These are phyloP conservation scores for Zalaria obscura DNA, from an alignment of 2,329 filamentous ascomycete genomes.

Conservation along the genomic window DNA sequence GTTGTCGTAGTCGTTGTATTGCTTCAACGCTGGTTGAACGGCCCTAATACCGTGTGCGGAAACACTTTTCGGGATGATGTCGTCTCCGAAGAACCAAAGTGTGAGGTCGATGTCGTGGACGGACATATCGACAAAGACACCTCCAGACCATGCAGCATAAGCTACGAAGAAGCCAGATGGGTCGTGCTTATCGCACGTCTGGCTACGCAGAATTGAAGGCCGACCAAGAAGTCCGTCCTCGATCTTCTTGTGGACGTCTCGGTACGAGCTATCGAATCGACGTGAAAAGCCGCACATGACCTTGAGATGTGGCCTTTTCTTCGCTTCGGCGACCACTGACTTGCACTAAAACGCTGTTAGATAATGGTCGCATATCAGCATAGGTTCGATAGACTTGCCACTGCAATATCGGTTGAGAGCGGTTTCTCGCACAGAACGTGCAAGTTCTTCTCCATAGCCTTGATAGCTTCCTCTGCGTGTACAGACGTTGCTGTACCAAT, in stretches of 20 bases:
- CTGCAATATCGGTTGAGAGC: slow-evolving; percentile 15
- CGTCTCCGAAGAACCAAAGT: slow-evolving; percentile 25
- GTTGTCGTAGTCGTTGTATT: slow-evolving; percentile 28
- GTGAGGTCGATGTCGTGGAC: slow-evolving; percentile 33
- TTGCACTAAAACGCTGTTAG: slow-evolving; percentile 3
- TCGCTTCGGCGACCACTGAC: slow-evolving; percentile 19
- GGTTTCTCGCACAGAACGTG: slow-evolving; percentile 27
- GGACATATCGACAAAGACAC: slow-evolving; percentile 30
- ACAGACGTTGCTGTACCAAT: slow-evolving; percentile 20
- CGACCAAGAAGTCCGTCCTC: slow-evolving; percentile 22
- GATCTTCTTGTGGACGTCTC: slow-evolving; percentile 21
- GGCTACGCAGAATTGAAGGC: slow-evolving; percentile 26
- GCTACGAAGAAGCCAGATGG: slow-evolving; percentile 26
- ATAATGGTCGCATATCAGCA: background rate
- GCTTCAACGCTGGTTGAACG: slow-evolving; percentile 23
- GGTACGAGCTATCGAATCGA: slow-evolving; percentile 30
- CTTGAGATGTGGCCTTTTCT: slow-evolving; percentile 22
- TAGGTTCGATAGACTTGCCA: background rate
- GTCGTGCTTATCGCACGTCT: slow-evolving; percentile 27
- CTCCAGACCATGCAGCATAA: slow-evolving; percentile 26
- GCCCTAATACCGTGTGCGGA: slow-evolving; percentile 12
- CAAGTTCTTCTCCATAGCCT: slow-evolving; percentile 20
- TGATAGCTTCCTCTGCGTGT: slow-evolving; percentile 19
- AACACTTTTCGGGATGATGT: slow-evolving; percentile 19
- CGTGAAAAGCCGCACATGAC: slow-evolving; percentile 32